Conservation (phyloP, 2,329 filamentous ascomycete genomes). For the Diaporthe velutina region DNA sequence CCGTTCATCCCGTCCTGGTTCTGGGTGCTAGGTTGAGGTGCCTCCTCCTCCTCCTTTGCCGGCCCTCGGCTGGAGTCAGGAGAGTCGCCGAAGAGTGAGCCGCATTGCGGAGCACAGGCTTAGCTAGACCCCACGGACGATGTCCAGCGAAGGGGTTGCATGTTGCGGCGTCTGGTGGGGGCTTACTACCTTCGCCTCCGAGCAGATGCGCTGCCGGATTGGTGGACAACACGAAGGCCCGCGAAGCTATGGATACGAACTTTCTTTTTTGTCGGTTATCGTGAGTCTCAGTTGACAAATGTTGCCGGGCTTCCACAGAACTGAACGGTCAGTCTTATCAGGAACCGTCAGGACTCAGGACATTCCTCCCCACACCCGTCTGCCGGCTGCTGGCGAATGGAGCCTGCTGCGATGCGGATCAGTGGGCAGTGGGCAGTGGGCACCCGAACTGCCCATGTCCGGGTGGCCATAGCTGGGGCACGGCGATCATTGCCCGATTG, state of each 20-base stretch:
- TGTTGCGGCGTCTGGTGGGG: not conserved
- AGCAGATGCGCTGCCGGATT: not conserved
- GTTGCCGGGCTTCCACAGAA: not conserved
- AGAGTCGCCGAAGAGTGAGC: conserved; percentile 10
- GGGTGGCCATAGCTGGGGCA: not conserved
- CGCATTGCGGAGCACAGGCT: conserved; percentile 26
- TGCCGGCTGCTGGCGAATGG: not conserved
- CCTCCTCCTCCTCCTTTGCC: not conserved
- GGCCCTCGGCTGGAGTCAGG: not conserved
- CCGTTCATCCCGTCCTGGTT: not conserved
- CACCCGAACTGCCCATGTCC: not conserved
- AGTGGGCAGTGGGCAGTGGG: conserved; percentile 3
- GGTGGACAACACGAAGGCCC: conserved; percentile 8
- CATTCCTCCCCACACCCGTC: not conserved
- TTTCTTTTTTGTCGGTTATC: conserved; percentile 22
- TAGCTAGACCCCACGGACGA: conserved; percentile 1
- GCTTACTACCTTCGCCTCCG: not conserved
- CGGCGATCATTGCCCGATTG: conserved; percentile 7
- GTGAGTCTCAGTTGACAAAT: conserved; percentile 3
- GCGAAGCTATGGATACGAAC: conserved; percentile 19
- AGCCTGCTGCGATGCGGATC: conserved; percentile 2
- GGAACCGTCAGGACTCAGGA: not conserved
- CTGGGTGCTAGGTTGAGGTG: not conserved
- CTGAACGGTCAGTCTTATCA: not conserved
- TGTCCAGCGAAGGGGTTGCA: conserved; percentile 15